These are phyloP conservation scores for Mediolabrus comicus DNA, from an alignment of 108 stramenopile species.

Conservation along the genomic window DNA sequence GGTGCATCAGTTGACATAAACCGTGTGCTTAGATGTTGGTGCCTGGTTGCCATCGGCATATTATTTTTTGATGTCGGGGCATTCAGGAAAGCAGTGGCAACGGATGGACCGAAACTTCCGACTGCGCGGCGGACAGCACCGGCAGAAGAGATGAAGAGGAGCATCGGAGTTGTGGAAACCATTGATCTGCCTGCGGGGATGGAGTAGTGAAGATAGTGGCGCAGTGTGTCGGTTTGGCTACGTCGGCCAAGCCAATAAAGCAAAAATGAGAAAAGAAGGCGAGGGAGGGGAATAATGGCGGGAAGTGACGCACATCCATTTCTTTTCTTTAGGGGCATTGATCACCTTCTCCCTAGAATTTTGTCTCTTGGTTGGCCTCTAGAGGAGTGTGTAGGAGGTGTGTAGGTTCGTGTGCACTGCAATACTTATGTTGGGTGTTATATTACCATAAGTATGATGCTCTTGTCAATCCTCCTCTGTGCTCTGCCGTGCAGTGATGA, in stretches of 20 bases:
- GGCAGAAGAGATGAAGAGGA: slow-evolving; percentile 10
- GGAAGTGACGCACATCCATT: not conserved
- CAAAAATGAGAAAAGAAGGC: too few relatives aligned
- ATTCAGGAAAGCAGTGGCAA: slow-evolving; percentile 14
- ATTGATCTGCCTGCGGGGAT: not conserved
- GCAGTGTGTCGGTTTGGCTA: too few relatives aligned
- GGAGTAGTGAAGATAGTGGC: too few relatives aligned
- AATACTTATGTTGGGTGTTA: too few relatives aligned
- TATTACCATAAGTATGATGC: not conserved
- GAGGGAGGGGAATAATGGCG: too few relatives aligned
- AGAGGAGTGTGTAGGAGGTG: too few relatives aligned
- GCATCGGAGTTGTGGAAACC: slow-evolving; percentile 4
- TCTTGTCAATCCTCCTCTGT: not conserved
- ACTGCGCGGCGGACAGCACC: slow-evolving; percentile 5
- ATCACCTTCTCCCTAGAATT: too few relatives aligned
- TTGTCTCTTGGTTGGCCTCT: too few relatives aligned
- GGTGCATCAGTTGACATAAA: slow-evolving; percentile 38
- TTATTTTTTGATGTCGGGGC: not conserved
- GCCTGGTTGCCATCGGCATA: not conserved
- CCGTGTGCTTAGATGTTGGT: not conserved
- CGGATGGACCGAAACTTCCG: not conserved
- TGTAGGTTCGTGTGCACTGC: too few relatives aligned
- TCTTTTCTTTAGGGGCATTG: not conserved
- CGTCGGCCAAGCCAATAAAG: too few relatives aligned
- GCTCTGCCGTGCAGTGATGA: not conserved